A percentile compares a stretch with the other conserved stretches of the same genome.
These are phyloP conservation scores for Neonectria punicea DNA, from an alignment of 2,329 filamentous ascomycete genomes.

Conservation along the genomic window DNA sequence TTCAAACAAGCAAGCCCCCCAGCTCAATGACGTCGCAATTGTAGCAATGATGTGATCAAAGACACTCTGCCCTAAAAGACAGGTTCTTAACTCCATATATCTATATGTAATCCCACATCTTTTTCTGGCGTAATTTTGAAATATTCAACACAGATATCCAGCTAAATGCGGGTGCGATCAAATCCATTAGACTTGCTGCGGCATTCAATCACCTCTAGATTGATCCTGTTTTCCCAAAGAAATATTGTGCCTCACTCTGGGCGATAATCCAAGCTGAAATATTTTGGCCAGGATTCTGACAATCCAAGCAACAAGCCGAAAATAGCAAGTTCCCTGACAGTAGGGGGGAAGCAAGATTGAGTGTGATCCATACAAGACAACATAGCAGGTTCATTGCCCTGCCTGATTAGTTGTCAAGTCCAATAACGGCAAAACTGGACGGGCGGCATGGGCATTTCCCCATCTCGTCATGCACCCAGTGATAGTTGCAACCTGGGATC, in stretches of 20 bases:
- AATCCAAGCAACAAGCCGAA: background rate
- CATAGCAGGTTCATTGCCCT: too few species aligned
- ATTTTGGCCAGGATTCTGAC: background rate
- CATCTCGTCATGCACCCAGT: background rate
- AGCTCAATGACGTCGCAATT: background rate
- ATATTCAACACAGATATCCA: background rate
- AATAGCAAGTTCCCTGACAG: background rate
- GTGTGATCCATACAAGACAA: background rate
- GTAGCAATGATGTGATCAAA: background rate
- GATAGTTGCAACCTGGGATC: background rate
- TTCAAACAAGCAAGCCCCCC: background rate
- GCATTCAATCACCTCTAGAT: background rate
- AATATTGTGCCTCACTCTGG: background rate
- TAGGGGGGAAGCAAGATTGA: conserved; percentile 2
- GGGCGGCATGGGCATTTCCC: background rate
- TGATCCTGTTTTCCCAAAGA: conserved; percentile 4
- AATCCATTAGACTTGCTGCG: background rate
- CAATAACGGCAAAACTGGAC: background rate
- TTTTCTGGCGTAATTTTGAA: background rate
- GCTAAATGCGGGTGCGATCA: background rate
- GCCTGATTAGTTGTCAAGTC: background rate
- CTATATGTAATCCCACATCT: background rate
- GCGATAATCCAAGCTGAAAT: background rate
- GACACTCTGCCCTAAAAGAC: background rate
- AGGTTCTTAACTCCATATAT: background rate